Evolutionary conservation across 2,329 filamentous ascomycete genomes (phyloP).

Genomic region (Colletotrichum sp.): DNA sequence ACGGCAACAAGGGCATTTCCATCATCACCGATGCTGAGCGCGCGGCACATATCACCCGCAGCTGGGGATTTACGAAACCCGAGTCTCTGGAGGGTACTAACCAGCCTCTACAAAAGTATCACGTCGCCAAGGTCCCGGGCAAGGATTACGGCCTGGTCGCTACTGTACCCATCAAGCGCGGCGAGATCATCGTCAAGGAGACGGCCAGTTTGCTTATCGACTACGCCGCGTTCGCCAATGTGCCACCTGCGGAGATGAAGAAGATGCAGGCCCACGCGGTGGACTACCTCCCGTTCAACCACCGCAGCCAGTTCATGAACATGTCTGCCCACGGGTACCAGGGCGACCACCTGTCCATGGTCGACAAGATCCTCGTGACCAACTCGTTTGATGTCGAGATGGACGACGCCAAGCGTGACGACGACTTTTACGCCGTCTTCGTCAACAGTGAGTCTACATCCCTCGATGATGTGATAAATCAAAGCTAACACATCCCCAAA

Average conservation of each 20-base stretch:
- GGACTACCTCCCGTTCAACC: constrained; percentile 31
- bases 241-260: constrained; percentile 29
- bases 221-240: constrained; percentile 37
- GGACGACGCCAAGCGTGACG: constrained; percentile 28
- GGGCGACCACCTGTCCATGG: constrained; percentile 27
- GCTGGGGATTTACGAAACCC: constrained; percentile 31
- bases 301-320: constrained; percentile 35
- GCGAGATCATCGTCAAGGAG: constrained; percentile 42
- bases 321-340: constrained; percentile 39
- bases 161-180: constrained; percentile 33
- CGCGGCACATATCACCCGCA: constrained; percentile 30
- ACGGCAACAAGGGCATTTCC: constrained; percentile 43
- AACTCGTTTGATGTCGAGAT: constrained; percentile 44
- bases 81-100: constrained; percentile 27
- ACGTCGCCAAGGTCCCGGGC: constrained; percentile 39
- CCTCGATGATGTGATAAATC: neutral
- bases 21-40: constrained; percentile 39
- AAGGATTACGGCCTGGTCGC: constrained; percentile 51
- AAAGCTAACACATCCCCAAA: constrained; percentile 5
- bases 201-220: constrained; percentile 43
- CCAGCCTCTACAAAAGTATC: constrained; percentile 28
- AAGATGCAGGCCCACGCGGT: constrained; percentile 35
- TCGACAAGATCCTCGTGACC: constrained; percentile 40
- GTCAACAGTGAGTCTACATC: constrained; percentile 34
- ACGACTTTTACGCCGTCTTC: constrained; percentile 42